Evolutionary conservation across 1,139 yeast genomes (phyloP).

Genomic region (Scheffersomyces illinoinensis): DNA sequence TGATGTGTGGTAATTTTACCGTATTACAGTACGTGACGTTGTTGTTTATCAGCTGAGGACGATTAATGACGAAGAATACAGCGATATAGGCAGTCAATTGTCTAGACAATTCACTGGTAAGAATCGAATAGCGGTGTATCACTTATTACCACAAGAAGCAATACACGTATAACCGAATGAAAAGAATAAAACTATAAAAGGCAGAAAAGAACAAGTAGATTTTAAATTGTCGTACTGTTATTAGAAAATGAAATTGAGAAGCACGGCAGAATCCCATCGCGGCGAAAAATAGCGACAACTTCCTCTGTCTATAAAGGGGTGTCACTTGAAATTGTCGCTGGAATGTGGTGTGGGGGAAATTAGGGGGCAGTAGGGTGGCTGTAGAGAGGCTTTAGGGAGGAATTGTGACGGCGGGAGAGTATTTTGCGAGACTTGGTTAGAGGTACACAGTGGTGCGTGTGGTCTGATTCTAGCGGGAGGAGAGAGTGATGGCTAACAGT

Average conservation of each 20-base stretch:
- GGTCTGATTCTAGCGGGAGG: neutral
- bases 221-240: neutral
- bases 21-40: neutral
- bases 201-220: neutral
- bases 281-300: neutral
- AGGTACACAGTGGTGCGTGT: neutral
- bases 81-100: neutral
- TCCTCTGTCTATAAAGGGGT: neutral
- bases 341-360: neutral
- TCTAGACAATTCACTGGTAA: neutral
- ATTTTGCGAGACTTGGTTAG: neutral
- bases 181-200: neutral
- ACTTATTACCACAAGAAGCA: neutral
- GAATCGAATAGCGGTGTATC: neutral
- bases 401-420: neutral
- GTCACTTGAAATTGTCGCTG: neutral
- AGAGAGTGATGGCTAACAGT: neutral
- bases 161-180: neutral
- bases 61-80: neutral
- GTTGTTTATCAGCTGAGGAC: neutral
- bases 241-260: neutral
- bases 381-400: neutral
- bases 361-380: too few relatives aligned
- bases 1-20: neutral
- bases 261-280: neutral